phyloP scores from a whole-genome alignment of 2,329 filamentous ascomycete genomes.

The Stachybotrys chartarum region DNA sequence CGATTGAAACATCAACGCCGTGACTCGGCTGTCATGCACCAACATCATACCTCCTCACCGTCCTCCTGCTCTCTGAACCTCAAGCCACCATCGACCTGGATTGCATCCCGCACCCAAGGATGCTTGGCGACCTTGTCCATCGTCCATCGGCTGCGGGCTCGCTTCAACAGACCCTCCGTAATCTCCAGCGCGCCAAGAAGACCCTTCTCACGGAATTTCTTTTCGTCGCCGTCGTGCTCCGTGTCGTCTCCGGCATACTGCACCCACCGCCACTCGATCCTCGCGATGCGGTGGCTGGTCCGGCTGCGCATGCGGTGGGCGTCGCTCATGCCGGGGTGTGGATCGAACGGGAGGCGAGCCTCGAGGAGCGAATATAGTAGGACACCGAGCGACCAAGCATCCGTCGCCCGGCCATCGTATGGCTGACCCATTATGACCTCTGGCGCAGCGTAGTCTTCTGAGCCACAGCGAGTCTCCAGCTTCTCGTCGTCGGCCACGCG shows the following conservation, averaged over 20 bases:
- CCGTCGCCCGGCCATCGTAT: constrained; percentile 86
- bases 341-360: constrained; percentile 87
- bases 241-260: constrained; percentile 77
- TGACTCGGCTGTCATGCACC: background rate
- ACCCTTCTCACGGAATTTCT: constrained; percentile 54
- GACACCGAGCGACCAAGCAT: constrained; percentile 93
- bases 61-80: constrained; percentile 53
- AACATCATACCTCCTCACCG: constrained; percentile 40
- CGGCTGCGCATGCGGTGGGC: constrained; percentile 69
- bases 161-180: constrained; percentile 77
- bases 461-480: constrained; percentile 89
- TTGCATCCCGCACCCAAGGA: constrained; percentile 71
- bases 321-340: constrained; percentile 72
- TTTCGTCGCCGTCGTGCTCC: constrained; percentile 67
- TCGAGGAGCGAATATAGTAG: constrained; percentile 90
- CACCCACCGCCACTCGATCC: constrained; percentile 94
- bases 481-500: constrained; percentile 80
- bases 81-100: constrained; percentile 58
- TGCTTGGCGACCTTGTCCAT: constrained; percentile 65
- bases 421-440: constrained; percentile 93
- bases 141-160: constrained; percentile 70
- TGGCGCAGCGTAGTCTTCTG: constrained; percentile 93
- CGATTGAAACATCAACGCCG: background rate
- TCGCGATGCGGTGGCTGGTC: constrained; percentile 88
- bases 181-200: constrained; percentile 71